These are phyloP conservation scores for Tolypocladium ovalisporum DNA, from an alignment of 2,329 filamentous ascomycete species.

Conservation along the genomic window DNA sequence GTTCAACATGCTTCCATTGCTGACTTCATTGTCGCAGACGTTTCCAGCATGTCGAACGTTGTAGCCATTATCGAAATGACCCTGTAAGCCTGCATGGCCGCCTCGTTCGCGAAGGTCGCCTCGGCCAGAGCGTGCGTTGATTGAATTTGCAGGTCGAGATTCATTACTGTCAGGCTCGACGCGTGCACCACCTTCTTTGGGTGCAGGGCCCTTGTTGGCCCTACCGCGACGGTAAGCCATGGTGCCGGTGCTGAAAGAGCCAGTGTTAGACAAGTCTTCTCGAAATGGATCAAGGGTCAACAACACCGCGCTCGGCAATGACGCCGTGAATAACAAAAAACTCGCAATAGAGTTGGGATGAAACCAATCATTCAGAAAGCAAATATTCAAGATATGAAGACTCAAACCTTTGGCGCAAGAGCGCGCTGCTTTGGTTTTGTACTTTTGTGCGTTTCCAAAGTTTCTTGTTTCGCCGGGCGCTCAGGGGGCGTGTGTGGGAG, in stretches of 20 bases:
- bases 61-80: neutral
- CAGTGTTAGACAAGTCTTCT: neutral
- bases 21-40: neutral
- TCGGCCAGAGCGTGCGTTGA: neutral
- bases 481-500: neutral
- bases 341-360: neutral
- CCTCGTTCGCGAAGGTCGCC: neutral
- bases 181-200: neutral
- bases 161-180: constrained; percentile 1
- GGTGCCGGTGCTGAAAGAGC: neutral
- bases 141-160: neutral
- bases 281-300: neutral
- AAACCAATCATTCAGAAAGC: neutral
- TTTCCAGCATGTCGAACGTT: neutral
- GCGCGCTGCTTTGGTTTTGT: neutral
- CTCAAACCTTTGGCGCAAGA: neutral
- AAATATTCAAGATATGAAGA: neutral
- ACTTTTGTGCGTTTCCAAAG: neutral
- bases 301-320: neutral
- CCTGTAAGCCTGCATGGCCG: neutral
- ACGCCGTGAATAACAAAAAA: neutral
- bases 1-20: neutral
- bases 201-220: neutral
- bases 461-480: neutral
- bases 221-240: constrained; percentile 1